These are phyloP conservation scores for Berberis thunbergii DNA, from an alignment of 164 flowering plant genomes.

Conservation along the genomic window DNA sequence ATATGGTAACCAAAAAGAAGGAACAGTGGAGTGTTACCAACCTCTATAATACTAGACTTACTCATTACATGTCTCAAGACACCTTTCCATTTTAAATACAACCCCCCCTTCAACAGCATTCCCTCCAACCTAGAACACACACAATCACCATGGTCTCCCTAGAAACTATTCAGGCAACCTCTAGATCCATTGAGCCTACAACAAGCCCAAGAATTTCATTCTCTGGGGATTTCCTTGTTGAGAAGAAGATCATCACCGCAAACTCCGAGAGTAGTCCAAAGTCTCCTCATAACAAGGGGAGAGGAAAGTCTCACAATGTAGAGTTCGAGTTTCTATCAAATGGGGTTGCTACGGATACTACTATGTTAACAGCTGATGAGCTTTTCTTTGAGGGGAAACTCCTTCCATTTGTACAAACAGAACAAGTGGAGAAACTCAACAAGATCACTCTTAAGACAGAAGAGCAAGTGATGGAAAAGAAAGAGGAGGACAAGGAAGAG, in stretches of 20 bases:
- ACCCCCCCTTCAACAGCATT: neutral
- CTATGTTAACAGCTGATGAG: slow-evolving; percentile 73
- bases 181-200: slow-evolving; percentile 20
- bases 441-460: slow-evolving; percentile 33
- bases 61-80: neutral
- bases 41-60: neutral
- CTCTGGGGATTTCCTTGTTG: slow-evolving; percentile 50
- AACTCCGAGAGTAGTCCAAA: slow-evolving; percentile 12
- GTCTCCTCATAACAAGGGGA: slow-evolving; percentile 3
- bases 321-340: slow-evolving; percentile 79
- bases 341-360: slow-evolving; percentile 6
- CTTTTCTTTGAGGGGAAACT: slow-evolving; percentile 75
- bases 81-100: neutral
- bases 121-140: neutral
- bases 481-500: neutral
- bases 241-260: slow-evolving; percentile 38
- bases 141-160: slow-evolving; percentile 33
- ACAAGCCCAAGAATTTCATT: slow-evolving; percentile 60
- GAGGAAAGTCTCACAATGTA: slow-evolving; percentile 13
- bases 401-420: slow-evolving; percentile 62
- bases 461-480: slow-evolving; percentile 1
- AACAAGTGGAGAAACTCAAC: slow-evolving; percentile 45
- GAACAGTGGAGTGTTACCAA: too few species aligned
- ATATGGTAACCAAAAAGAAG: too few species aligned
- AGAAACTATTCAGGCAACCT: slow-evolving; percentile 25